Percentiles rank a stretch among this genome's conserved stretches.
These are phyloP conservation scores for Neonectria sp. DNA, from an alignment of 2,329 filamentous ascomycete genomes.

Conservation along the genomic window DNA sequence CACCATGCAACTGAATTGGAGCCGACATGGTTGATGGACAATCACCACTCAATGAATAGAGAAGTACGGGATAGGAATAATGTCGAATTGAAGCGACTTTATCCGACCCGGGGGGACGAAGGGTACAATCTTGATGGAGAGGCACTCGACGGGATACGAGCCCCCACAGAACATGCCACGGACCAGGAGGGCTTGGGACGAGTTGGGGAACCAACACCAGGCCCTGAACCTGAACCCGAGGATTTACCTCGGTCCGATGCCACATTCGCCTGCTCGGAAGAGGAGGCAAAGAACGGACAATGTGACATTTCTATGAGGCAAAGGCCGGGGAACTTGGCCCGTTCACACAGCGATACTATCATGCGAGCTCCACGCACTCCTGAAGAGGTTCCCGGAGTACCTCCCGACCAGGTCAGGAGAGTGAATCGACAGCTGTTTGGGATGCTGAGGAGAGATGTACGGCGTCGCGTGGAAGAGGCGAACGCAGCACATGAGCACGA, in stretches of 20 bases:
- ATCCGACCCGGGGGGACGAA: neutral
- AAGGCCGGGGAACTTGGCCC: neutral
- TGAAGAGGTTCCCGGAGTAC: neutral
- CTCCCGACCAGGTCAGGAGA: conserved; percentile 1
- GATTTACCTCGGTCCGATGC: neutral
- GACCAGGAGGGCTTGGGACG: conserved; percentile 1
- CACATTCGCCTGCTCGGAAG: neutral
- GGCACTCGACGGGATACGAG: neutral
- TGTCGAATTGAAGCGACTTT: neutral
- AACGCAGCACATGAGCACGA: conserved; percentile 6
- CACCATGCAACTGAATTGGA: neutral
- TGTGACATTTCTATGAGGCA: neutral
- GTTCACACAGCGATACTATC: conserved; percentile 6
- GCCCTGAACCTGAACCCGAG: neutral
- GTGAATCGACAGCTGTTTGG: conserved; percentile 9
- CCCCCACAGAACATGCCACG: neutral
- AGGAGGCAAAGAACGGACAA: neutral
- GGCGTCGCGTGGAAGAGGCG: conserved; percentile 9
- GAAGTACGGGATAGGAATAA: neutral
- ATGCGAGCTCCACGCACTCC: neutral
- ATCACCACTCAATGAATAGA: conserved; percentile 9
- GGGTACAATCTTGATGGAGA: conserved; percentile 12
- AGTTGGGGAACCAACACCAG: neutral
- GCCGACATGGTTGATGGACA: conserved; percentile 1
- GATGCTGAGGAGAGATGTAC: conserved; percentile 7